Evolutionary conservation across 164 flowering plant species (phyloP).

Genomic region (Vitis cinerea): DNA sequence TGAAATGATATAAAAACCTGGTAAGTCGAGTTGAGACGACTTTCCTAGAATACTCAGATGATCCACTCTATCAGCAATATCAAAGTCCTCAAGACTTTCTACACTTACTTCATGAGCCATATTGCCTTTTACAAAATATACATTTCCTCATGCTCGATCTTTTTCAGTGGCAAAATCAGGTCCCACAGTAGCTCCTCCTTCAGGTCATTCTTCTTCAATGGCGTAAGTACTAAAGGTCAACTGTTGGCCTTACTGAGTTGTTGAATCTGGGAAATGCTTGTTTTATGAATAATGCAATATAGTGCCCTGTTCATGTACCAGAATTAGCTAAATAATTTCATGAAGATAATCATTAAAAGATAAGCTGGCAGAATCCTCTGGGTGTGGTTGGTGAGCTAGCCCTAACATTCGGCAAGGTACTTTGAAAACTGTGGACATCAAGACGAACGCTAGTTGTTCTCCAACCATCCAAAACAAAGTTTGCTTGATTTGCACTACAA

Average conservation of each 20-base stretch:
- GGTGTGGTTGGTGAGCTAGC: conserved; percentile 99
- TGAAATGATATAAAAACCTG: too few species aligned
- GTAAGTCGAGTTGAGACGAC: too few species aligned
- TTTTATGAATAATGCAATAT: conserved; percentile 98
- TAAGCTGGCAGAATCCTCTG: conserved; percentile 87
- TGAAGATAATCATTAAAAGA: conserved; percentile 89
- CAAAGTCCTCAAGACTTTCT: too few species aligned
- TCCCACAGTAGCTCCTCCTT: too few species aligned
- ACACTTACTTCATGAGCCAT: too few species aligned
- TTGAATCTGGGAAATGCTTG: conserved; percentile 94
- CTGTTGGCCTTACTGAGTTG: conserved; percentile 85
- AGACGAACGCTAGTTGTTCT: conserved; percentile 87
- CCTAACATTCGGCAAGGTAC: conserved; percentile 92
- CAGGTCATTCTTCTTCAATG: conserved; percentile 13
- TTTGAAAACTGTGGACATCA: conserved; percentile 92
- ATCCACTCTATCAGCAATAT: too few species aligned
- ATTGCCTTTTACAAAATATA: too few species aligned
- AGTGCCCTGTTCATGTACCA: conserved; percentile 97
- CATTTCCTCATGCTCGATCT: too few species aligned
- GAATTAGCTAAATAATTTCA: conserved; percentile 89
- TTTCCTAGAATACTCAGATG: too few species aligned
- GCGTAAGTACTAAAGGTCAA: conserved; percentile 71
- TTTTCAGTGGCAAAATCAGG: too few species aligned
- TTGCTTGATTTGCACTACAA: conserved; percentile 96
- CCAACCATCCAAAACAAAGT: conserved; percentile 82